These are phyloP conservation scores for Microcyclospora tardicrescens DNA, from an alignment of 2,329 filamentous ascomycete genomes.

Conservation along the genomic window DNA sequence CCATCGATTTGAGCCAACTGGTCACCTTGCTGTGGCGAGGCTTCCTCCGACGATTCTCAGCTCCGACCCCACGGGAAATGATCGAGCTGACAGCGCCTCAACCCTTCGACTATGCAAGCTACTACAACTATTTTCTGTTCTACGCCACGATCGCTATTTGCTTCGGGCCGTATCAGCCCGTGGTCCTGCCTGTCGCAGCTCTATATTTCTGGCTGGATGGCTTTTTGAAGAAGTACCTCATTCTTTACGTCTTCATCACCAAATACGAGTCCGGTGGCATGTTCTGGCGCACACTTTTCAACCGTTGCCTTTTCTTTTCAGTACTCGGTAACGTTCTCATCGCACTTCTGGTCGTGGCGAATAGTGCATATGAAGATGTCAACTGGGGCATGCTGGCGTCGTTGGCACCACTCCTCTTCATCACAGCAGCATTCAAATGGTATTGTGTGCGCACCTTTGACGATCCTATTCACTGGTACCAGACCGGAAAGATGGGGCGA, in stretches of 20 bases:
- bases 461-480: conserved; percentile 66
- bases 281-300: conserved; percentile 86
- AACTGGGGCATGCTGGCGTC: conserved; percentile 52
- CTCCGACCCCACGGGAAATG: conserved; percentile 76
- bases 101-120: conserved; percentile 85
- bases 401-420: conserved; percentile 56
- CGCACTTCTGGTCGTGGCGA: conserved; percentile 61
- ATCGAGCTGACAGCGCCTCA: conserved; percentile 90
- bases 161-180: conserved; percentile 73
- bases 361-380: conserved; percentile 26
- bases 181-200: conserved; percentile 74
- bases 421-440: conserved; percentile 73
- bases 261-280: conserved; percentile 92
- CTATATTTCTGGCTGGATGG: conserved; percentile 82
- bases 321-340: conserved; percentile 69
- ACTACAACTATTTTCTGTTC: conserved; percentile 97
- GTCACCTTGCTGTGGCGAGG: conserved; percentile 76
- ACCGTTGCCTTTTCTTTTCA: conserved; percentile 74
- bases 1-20: conserved; percentile 84
- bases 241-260: conserved; percentile 85
- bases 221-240: conserved; percentile 85
- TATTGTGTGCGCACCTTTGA: conserved; percentile 71
- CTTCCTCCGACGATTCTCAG: conserved; percentile 69
- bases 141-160: conserved; percentile 82
- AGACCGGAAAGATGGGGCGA: conserved; percentile 46